phyloP scores from a whole-genome alignment of 1,284 basidiomycete species.

The Trametes pubescens region DNA sequence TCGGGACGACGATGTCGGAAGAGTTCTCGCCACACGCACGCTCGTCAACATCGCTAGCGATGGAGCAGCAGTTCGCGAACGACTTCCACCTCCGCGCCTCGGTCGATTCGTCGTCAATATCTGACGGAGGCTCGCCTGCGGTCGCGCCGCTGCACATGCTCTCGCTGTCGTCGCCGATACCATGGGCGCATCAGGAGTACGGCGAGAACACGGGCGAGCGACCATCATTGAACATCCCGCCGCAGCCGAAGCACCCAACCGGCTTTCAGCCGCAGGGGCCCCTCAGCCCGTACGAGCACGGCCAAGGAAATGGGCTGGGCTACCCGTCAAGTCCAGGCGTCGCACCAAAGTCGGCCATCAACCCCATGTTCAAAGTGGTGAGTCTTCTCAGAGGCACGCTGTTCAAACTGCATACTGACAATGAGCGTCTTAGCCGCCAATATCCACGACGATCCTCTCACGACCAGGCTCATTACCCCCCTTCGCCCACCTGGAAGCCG shows the following conservation, averaged over 20 bases:
- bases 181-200: conserved; percentile 42
- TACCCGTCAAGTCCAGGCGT: conserved; percentile 60
- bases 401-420: conserved; percentile 22
- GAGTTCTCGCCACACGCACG: conserved; percentile 77
- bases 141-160: conserved; percentile 76
- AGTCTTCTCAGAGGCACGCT: conserved; percentile 46
- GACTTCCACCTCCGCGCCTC: conserved; percentile 81
- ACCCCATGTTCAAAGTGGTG: conserved; percentile 93
- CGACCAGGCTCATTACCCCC: conserved; percentile 64
- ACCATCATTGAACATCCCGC: conserved; percentile 52
- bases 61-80: conserved; percentile 82
- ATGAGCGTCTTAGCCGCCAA: conserved; percentile 53
- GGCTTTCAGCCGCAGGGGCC: conserved; percentile 46
- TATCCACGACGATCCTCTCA: conserved; percentile 48
- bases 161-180: conserved; percentile 68
- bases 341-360: conserved; percentile 74
- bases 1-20: conserved; percentile 72
- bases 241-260: conserved; percentile 54
- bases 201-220: conserved; percentile 40
- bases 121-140: conserved; percentile 64
- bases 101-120: conserved; percentile 66
- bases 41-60: conserved; percentile 83
- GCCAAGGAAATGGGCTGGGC: conserved; percentile 26
- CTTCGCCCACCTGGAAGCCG: conserved; percentile 80
- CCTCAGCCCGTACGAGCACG: conserved; percentile 41